Evolutionary conservation across 805 yeast species (phyloP), one percentile per base, ranked within the genome.

Genomic region (Cyberlindnera maclurae): DNA sequence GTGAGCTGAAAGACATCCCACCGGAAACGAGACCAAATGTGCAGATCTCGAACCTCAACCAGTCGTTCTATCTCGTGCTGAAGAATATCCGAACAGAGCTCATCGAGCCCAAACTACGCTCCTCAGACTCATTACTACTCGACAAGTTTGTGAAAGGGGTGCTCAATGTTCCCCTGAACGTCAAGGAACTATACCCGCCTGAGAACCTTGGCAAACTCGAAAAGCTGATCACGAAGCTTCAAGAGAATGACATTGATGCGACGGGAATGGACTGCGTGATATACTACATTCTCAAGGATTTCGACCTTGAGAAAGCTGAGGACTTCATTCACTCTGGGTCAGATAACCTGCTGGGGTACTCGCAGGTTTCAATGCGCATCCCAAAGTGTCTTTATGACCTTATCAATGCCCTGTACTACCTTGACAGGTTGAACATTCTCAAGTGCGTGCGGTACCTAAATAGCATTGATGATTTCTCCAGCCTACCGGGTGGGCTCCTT

Each of bases 241-340:
- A 37, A 12, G 29, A 26, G 3, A 13, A 29, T 12, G 41, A 33
- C 4, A 37, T 51, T 9, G 33, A 40, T 5, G 38, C 32, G 8
- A 17, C 37, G 3, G 44, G 50, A 13, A 20, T 45, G n/a, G 28
- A 42, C 10, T 33, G 47, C 4, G 39, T 53, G 15, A 10, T 53
- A 3, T 54, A 53, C 31, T 54, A 54, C 34, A 36, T 54, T 12
- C 30, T 50, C 34, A 53, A 54, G 33, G 59, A 54, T 39, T 54
- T 52, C 24, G 40, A 46, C 4, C 26, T 44, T 15, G 31, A 34
- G 3, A 36, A 31, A 5, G 56, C 57, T 3, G 56, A 52, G 28
- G 24, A 31, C 7, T 54, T 38, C 29, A 34, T 44, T 15, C 33
- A 34, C 22, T 37, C 41, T 7, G 24, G 24, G 8, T 20, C 24